Evolutionary conservation across 2,329 filamentous ascomycete genomes (phyloP).

Genomic region (Aspergillus puulaauensis): DNA sequence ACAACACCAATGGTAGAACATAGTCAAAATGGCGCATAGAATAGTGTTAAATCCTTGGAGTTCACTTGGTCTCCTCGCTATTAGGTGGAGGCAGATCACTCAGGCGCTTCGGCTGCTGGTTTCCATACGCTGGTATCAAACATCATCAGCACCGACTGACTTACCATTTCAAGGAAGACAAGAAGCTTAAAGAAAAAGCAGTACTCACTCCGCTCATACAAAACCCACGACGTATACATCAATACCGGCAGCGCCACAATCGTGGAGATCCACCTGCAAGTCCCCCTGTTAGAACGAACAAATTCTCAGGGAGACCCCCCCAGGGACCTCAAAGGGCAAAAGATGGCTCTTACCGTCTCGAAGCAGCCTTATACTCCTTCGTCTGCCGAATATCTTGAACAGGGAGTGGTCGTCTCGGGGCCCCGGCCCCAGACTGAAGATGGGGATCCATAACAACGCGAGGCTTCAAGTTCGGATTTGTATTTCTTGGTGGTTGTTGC

Average conservation of each 20-base stretch:
- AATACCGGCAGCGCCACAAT: conserved; percentile 35
- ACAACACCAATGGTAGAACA: not conserved
- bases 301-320: not conserved
- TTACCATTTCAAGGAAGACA: not conserved
- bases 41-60: not conserved
- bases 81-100: not conserved
- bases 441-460: conserved; percentile 17
- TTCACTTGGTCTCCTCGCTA: not conserved
- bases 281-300: not conserved
- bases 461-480: conserved; percentile 9
- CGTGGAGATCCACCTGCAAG: conserved; percentile 29
- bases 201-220: conserved; percentile 34
- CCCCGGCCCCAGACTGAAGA: not conserved
- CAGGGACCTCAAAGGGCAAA: not conserved
- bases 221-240: conserved; percentile 32
- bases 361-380: conserved; percentile 41
- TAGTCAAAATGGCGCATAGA: not conserved
- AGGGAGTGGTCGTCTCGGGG: conserved; percentile 11
- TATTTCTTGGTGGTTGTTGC: not conserved
- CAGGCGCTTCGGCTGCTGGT: conserved; percentile 21
- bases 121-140: conserved; percentile 25
- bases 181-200: not conserved
- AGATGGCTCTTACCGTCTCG: conserved; percentile 31
- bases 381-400: conserved; percentile 38
- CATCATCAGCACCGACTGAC: not conserved